These are phyloP conservation scores for Clarireedia hainanense DNA, from an alignment of 2,329 filamentous ascomycete genomes.

Conservation along the genomic window DNA sequence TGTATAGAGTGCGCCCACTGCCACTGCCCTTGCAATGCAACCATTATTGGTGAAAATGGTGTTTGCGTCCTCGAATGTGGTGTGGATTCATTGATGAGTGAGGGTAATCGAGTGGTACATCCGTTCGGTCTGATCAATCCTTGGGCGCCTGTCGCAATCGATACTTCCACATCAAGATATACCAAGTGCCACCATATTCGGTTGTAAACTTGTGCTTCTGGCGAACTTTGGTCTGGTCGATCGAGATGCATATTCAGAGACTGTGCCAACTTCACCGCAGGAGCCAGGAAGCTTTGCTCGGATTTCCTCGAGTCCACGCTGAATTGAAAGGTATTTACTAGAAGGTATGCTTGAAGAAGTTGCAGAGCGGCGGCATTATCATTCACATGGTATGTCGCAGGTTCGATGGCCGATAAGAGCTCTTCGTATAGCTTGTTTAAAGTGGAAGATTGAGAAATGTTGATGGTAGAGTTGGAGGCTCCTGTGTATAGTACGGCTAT, in stretches of 20 bases:
- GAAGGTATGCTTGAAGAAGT: slow-evolving; percentile 9
- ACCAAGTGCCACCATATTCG: slow-evolving; percentile 9
- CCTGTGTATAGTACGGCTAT: slow-evolving; percentile 5
- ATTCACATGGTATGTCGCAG: slow-evolving; percentile 2
- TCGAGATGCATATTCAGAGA: neutral
- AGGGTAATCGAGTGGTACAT: slow-evolving; percentile 5
- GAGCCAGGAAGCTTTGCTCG: slow-evolving; percentile 4
- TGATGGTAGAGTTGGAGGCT: neutral
- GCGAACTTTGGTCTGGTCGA: neutral
- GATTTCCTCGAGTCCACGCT: neutral
- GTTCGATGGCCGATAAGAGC: neutral
- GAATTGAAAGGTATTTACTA: slow-evolving; percentile 8
- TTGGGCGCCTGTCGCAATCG: slow-evolving; percentile 7
- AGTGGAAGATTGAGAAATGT: neutral
- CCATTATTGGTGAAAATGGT: neutral
- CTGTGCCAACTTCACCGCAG: slow-evolving; percentile 2
- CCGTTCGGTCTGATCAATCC: slow-evolving; percentile 1
- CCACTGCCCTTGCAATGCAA: slow-evolving; percentile 10
- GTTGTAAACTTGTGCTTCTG: neutral
- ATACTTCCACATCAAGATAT: slow-evolving; percentile 7
- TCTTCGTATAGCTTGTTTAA: neutral
- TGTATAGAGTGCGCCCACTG: slow-evolving; percentile 9
- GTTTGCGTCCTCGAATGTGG: neutral
- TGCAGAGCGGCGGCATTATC: neutral
- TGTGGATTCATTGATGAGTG: neutral